Base-by-base conservation (phyloP, 2,329 filamentous ascomycete species). In the Aspergillus sp. region DNA sequence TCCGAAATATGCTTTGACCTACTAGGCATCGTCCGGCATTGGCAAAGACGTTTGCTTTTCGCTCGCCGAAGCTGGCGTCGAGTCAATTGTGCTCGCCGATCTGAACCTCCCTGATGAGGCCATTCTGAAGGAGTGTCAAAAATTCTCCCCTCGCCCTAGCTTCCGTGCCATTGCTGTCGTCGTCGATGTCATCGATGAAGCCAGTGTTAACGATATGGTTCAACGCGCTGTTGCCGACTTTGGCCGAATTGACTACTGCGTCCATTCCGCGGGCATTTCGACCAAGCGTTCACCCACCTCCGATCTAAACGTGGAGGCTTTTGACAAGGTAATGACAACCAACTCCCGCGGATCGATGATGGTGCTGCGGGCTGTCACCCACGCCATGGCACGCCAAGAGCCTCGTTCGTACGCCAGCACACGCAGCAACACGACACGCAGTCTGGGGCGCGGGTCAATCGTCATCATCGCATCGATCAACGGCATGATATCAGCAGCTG, bases 171-270 rank as follows among this genome's bases (percentile, higher is more conserved):
- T 30, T 1, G 9, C 57, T 4, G 30, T 59, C n/a, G 25, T 21
- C 10, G 50, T 13, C 17, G 50, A 59, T 19, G 39, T 59, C 1
- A 23, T 19, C 8, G 28, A 49, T 3, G 49, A 54, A 47, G 5
- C 28, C 9, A 45, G 17, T 21, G 57, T 59, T 9, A 4, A 55
- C 5, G 21, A 9, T 10, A 25, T 59, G 28, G 32, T 68, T 5
- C 21, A 60, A 2, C 49, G 52, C 25, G 59, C 62, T 3, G 58
- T 67, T 0, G 39, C 54, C n/a, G 12, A 53, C 3, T 69, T 83
- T 58, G 70, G 71, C 0, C 78, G 83, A 8, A 70, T 86, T 4
- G 84, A 86, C 65, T 86, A 86, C 65, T 79, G 78, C 0, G 80
- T 85, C 5, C 82, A 82, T 57, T 84, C 83, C 54, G 84, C 84